A percentile compares a stretch with the other conserved stretches of the same genome.
phyloP scores from a whole-genome alignment of 2,329 filamentous ascomycete species.

The Paecilomyces fulvus region DNA sequence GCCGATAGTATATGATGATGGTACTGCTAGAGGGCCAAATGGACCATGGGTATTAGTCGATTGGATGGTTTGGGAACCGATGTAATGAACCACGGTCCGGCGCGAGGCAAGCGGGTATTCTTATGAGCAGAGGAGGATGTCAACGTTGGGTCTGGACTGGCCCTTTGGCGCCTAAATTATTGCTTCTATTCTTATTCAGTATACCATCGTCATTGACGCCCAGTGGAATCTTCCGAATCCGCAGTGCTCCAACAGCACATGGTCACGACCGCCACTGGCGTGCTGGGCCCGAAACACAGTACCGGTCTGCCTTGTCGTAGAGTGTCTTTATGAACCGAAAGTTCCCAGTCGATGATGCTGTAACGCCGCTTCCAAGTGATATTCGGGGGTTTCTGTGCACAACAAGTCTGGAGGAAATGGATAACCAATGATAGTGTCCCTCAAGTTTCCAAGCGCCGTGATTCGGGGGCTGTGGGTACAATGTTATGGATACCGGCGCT shows the following conservation, averaged over 20 bases:
- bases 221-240: background rate
- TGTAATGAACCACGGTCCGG: background rate
- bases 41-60: background rate
- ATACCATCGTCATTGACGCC: background rate
- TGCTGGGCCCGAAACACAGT: background rate
- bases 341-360: slow-evolving; percentile 10
- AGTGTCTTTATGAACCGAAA: background rate
- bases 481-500: slow-evolving; percentile 10
- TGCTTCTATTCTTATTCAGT: background rate
- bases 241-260: background rate
- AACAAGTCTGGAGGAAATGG: background rate
- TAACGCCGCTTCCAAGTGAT: slow-evolving; percentile 12
- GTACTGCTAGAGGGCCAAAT: background rate
- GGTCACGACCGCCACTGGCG: background rate
- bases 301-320: background rate
- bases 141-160: background rate
- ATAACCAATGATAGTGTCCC: slow-evolving; percentile 11
- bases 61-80: background rate
- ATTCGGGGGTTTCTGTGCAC: slow-evolving; percentile 9
- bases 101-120: background rate
- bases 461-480: slow-evolving; percentile 8
- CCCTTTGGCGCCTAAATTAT: background rate
- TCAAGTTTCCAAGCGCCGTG: slow-evolving; percentile 13
- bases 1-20: background rate
- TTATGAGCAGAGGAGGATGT: background rate